Evolutionary conservation across 257 asterid species (phyloP).

Genomic region (Vinca minor): DNA sequence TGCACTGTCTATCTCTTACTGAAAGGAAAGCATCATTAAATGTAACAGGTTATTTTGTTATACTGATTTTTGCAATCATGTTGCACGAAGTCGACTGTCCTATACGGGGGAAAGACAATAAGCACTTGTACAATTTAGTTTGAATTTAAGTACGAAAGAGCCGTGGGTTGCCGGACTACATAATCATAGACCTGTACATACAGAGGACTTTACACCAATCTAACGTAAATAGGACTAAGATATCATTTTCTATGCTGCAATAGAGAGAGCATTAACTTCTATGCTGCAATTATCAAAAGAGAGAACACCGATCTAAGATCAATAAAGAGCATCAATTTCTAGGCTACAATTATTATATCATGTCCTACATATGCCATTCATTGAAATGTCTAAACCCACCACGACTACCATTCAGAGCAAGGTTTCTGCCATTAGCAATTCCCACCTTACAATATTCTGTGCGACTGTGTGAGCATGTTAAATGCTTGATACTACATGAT

Average conservation of each 20-base stretch:
- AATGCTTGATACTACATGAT: background rate
- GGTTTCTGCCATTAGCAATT: background rate
- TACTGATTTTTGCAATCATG: background rate
- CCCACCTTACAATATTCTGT: background rate
- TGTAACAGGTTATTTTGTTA: background rate
- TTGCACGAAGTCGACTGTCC: background rate
- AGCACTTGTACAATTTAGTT: background rate
- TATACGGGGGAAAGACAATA: background rate
- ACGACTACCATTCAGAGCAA: too few relatives aligned
- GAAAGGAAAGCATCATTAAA: background rate
- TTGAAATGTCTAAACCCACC: background rate
- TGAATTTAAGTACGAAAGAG: background rate
- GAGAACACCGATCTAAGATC: too few relatives aligned
- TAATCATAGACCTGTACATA: too few relatives aligned
- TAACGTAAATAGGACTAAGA: background rate
- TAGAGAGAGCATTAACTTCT: background rate
- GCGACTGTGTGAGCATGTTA: too few relatives aligned
- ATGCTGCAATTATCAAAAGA: background rate
- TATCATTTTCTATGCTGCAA: background rate
- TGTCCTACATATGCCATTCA: background rate
- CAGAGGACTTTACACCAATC: background rate
- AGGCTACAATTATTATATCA: background rate
- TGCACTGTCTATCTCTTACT: background rate
- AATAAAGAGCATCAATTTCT: background rate
- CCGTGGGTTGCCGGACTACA: background rate